Conservation (phyloP, 345 rosid genomes). For the Euphorbia tirucalli region DNA sequence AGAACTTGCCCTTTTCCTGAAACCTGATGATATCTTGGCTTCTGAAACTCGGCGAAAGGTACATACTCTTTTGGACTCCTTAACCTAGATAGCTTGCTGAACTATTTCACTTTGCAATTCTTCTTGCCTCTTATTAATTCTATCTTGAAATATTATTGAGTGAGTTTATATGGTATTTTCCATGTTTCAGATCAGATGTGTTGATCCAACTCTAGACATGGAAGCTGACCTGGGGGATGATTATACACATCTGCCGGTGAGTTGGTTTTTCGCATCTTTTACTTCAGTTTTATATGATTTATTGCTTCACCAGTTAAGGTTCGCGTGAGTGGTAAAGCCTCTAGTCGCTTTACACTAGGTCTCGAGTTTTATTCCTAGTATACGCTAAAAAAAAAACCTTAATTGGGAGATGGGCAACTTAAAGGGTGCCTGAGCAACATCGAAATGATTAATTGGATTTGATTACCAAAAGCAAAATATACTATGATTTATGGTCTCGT, state of each 20-base stretch:
- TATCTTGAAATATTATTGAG: constrained; percentile 2
- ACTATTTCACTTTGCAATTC: constrained; percentile 1
- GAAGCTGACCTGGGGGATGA: constrained; percentile 97
- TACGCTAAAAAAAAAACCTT: too few species aligned
- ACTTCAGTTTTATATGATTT: constrained; percentile 10
- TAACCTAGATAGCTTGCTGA: constrained; percentile 3
- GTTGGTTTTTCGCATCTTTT: constrained; percentile 19
- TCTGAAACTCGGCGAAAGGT: constrained; percentile 80
- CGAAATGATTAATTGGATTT: too few species aligned
- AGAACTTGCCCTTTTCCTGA: constrained; percentile 86
- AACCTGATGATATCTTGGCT: constrained; percentile 84
- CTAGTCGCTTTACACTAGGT: too few species aligned
- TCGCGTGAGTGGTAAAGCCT: too few species aligned
- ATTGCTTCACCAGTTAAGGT: too few species aligned
- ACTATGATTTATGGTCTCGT: neutral
- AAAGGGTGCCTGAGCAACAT: too few species aligned
- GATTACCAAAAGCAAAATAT: too few species aligned
- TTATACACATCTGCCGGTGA: constrained; percentile 86
- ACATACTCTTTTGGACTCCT: constrained; percentile 18
- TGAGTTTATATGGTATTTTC: neutral
- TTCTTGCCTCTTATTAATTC: constrained; percentile 14
- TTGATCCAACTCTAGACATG: constrained; percentile 94
- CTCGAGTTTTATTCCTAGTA: too few species aligned
- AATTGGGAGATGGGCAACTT: too few species aligned
- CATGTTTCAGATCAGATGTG: constrained; percentile 65